Conservation (phyloP, 495 filamentous ascomycete species). For the Tuber aestivum region DNA sequence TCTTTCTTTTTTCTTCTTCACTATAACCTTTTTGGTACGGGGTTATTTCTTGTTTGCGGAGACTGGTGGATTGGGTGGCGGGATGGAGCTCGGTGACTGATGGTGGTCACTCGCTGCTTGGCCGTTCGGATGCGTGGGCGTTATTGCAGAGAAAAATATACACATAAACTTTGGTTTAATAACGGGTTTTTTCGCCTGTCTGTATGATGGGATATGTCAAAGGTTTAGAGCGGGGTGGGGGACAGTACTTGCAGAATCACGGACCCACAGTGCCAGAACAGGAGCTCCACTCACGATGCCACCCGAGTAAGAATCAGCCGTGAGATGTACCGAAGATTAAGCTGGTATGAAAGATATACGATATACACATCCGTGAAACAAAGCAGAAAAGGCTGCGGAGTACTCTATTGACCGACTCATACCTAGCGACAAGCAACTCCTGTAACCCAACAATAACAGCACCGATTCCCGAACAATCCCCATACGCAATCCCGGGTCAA, state of each 20-base stretch:
- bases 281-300: neutral
- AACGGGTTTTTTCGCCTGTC: neutral
- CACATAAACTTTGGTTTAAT: neutral
- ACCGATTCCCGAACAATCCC: neutral
- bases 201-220: neutral
- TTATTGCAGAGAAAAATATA: neutral
- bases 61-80: neutral
- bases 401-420: neutral
- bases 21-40: neutral
- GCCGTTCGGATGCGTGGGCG: neutral
- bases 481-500: neutral
- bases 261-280: constrained; percentile 1
- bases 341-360: neutral
- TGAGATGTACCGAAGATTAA: neutral
- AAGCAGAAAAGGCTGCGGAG: neutral
- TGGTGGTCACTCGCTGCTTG: neutral
- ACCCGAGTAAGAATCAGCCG: neutral
- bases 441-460: neutral
- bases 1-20: neutral
- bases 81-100: neutral
- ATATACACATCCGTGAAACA: neutral
- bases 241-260: neutral
- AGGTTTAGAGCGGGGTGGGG: neutral
- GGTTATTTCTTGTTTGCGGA: neutral
- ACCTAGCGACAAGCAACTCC: neutral